Evolutionary conservation across 75 land plant species (phyloP).

Genomic region (Isoetes taiwanensis): DNA sequence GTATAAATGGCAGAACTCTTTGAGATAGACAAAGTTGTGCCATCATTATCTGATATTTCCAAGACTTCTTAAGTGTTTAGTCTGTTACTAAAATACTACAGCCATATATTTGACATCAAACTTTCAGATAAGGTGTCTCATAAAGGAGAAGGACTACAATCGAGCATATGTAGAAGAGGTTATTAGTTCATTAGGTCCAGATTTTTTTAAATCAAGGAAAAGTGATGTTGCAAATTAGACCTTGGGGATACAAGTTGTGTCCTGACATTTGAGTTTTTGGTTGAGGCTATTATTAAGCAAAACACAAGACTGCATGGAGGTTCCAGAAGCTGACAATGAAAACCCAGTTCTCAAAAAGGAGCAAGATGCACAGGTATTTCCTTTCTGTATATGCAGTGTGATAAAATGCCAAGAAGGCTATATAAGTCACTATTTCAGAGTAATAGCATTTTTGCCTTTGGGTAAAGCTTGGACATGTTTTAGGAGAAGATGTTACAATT

Average conservation of each 20-base stretch:
- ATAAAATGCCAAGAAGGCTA: neutral
- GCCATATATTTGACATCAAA: too few relatives aligned
- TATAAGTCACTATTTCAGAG: too few relatives aligned
- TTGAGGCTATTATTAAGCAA: too few relatives aligned
- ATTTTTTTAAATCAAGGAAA: neutral
- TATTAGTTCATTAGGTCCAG: slow-evolving; percentile 31
- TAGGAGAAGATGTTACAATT: slow-evolving; percentile 53
- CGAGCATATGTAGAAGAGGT: slow-evolving; percentile 44
- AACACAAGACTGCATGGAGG: slow-evolving; percentile 44
- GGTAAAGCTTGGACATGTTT: slow-evolving; percentile 40
- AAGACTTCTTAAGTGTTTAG: too few relatives aligned
- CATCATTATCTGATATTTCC: too few relatives aligned
- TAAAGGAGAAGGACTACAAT: slow-evolving; percentile 57
- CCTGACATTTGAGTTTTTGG: too few relatives aligned
- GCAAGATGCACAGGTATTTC: slow-evolving; percentile 43
- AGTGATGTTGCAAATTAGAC: neutral
- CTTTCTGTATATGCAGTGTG: neutral
- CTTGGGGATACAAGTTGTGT: neutral
- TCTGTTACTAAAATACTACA: too few relatives aligned
- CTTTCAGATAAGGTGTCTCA: slow-evolving; percentile 56
- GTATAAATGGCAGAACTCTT: too few relatives aligned
- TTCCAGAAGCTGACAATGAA: slow-evolving; percentile 40
- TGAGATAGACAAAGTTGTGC: too few relatives aligned
- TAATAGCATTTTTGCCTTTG: neutral
- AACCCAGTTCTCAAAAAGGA: slow-evolving; percentile 42